phyloP scores from a whole-genome alignment of 768 basidiomycete genomes.

The Hericium rajendrae region DNA sequence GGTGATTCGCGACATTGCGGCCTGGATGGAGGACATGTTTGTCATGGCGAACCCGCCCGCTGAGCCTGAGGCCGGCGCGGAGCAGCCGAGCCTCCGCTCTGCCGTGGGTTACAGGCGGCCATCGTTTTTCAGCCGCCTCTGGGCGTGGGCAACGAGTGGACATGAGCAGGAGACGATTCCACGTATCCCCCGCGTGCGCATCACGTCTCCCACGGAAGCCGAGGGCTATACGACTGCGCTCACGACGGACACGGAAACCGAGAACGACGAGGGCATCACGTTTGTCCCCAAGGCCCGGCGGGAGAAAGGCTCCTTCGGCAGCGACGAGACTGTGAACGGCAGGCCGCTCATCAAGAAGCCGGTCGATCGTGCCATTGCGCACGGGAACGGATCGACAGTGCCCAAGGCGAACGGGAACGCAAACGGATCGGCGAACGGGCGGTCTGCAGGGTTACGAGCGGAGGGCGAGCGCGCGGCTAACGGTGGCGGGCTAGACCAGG shows the following conservation, averaged over 20 bases:
- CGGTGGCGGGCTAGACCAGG: too few relatives aligned
- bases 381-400: not conserved
- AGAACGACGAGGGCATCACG: constrained; percentile 60
- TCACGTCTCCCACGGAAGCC: constrained; percentile 1
- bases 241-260: constrained; percentile 33
- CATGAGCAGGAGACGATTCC: not conserved
- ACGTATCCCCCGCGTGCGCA: constrained; percentile 4
- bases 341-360: constrained; percentile 11
- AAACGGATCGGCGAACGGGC: not conserved
- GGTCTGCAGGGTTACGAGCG: not conserved
- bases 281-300: constrained; percentile 52
- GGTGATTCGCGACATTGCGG: constrained; percentile 74
- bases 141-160: constrained; percentile 5
- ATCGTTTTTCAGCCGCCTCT: constrained; percentile 7
- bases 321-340: constrained; percentile 14
- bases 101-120: constrained; percentile 2
- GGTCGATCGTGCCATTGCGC: not conserved
- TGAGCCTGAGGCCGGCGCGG: not conserved
- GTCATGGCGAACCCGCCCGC: constrained; percentile 5
- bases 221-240: too few relatives aligned
- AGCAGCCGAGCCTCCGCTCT: not conserved
- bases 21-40: constrained; percentile 87
- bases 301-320: constrained; percentile 11
- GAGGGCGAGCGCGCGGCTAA: not conserved
- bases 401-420: not conserved